phyloP scores from a whole-genome alignment of 176 grass and related monocot species.

The Oryza glumipatula region DNA sequence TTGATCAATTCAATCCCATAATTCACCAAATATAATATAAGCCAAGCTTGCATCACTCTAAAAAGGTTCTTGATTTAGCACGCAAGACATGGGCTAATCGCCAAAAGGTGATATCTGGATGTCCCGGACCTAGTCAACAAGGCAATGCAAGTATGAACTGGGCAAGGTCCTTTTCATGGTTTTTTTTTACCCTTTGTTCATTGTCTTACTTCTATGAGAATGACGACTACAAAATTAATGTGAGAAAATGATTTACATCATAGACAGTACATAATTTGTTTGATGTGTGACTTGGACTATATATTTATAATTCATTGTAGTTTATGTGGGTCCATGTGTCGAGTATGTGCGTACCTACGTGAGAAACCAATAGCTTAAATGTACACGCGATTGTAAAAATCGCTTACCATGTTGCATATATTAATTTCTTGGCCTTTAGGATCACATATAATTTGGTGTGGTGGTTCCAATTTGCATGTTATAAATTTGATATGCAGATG shows the following conservation, averaged over 20 bases:
- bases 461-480: too few relatives aligned
- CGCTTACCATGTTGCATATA: not conserved
- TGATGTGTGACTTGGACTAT: not conserved
- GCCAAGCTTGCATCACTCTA: not conserved
- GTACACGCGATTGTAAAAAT: not conserved
- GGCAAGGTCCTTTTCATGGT: conserved; percentile 2
- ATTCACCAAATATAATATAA: not conserved
- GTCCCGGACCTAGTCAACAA: conserved; percentile 45
- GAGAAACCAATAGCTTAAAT: not conserved
- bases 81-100: conserved; percentile 45
- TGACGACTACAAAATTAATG: not conserved
- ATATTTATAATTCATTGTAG: not conserved
- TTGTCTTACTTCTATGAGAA: not conserved
- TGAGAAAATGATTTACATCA: not conserved
- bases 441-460: not conserved
- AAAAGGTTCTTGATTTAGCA: conserved; percentile 27
- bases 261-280: not conserved
- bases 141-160: not conserved
- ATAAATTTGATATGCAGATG: not conserved
- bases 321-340: not conserved
- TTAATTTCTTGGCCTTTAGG: too few relatives aligned
- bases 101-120: conserved; percentile 52
- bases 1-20: conserved; percentile 37
- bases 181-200: not conserved
- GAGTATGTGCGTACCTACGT: not conserved